A percentile compares a stretch with the other conserved stretches of the same genome.
Evolutionary conservation across 2,329 filamentous ascomycete species (phyloP).

Genomic region (Cytospora paraplurivora): DNA sequence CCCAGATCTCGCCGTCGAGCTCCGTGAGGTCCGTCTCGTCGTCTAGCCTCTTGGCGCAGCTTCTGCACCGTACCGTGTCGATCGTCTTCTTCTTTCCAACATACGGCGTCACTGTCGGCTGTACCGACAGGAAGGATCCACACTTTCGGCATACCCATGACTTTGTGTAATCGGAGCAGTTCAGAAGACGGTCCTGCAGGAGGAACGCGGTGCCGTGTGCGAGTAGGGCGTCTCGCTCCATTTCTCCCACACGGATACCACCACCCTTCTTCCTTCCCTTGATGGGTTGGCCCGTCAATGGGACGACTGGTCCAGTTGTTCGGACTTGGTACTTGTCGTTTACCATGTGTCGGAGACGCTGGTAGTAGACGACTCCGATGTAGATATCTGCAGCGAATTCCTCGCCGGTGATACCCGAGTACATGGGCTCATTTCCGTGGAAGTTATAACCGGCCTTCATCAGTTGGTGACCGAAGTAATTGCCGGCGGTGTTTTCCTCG

Average conservation of each 20-base stretch:
- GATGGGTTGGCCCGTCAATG: slow-evolving; percentile 91
- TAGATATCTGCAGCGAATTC: slow-evolving; percentile 96
- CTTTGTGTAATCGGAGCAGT: slow-evolving; percentile 91
- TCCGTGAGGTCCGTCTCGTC: slow-evolving; percentile 58
- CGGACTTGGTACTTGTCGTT: slow-evolving; percentile 99
- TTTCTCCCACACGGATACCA: slow-evolving; percentile 98
- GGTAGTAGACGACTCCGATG: slow-evolving; percentile 96
- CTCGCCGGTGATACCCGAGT: slow-evolving; percentile 93
- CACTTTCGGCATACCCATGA: slow-evolving; percentile 89
- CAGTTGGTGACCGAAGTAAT: slow-evolving; percentile 95
- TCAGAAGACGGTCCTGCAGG: slow-evolving; percentile 91
- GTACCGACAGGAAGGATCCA: slow-evolving; percentile 86
- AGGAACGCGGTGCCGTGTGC: slow-evolving; percentile 95
- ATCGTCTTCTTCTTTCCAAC: slow-evolving; percentile 66
- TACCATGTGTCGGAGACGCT: slow-evolving; percentile 97
- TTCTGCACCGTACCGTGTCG: slow-evolving; percentile 74
- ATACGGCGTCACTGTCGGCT: slow-evolving; percentile 72
- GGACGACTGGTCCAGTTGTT: slow-evolving; percentile 89
- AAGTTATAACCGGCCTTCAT: slow-evolving; percentile 97
- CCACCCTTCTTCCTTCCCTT: slow-evolving; percentile 95
- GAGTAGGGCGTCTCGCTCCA: slow-evolving; percentile 94
- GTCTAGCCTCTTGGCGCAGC: slow-evolving; percentile 68
- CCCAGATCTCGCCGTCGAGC: slow-evolving; percentile 78
- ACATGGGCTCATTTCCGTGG: slow-evolving; percentile 98
- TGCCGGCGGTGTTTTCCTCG: slow-evolving; percentile 86